Conservation (phyloP, 169 alveolate species). For the Toxoplasma gondii region DNA sequence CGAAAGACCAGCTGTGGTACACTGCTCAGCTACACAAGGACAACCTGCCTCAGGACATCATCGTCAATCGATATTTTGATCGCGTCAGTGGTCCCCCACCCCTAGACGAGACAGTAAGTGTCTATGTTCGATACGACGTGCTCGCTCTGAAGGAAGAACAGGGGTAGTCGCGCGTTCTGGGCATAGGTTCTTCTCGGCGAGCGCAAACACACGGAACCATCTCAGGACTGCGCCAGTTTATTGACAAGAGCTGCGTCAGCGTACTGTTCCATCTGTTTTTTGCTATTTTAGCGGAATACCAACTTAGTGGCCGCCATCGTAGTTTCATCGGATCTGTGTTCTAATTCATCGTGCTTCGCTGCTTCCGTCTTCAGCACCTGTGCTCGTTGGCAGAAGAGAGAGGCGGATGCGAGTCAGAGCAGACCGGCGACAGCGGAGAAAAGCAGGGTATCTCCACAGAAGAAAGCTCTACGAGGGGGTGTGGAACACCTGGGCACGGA, state of each 20-base stretch:
- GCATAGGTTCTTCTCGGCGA: too few species aligned
- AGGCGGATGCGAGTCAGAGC: not conserved
- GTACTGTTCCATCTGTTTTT: too few species aligned
- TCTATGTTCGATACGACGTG: not conserved
- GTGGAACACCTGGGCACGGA: not conserved
- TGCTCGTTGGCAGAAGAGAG: not conserved
- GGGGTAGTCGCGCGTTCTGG: too few species aligned
- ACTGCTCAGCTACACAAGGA: slow-evolving; percentile 32
- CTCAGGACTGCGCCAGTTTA: too few species aligned
- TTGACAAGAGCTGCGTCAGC: too few species aligned
- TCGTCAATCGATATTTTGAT: slow-evolving; percentile 1
- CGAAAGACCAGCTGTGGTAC: slow-evolving; percentile 30
- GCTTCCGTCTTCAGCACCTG: too few species aligned
- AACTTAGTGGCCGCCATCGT: too few species aligned
- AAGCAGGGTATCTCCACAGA: not conserved
- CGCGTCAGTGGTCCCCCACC: slow-evolving; percentile 22
- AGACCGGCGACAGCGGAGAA: not conserved
- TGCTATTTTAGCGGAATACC: too few species aligned
- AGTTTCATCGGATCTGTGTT: too few species aligned
- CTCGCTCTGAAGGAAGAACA: not conserved
- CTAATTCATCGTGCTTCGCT: too few species aligned
- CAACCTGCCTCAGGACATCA: not conserved
- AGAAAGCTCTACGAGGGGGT: not conserved
- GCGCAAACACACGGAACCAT: too few species aligned
- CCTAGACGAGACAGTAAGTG: not conserved